Evolutionary conservation across 768 basidiomycete species (phyloP).

Genomic region (Lentinula aciculospora): DNA sequence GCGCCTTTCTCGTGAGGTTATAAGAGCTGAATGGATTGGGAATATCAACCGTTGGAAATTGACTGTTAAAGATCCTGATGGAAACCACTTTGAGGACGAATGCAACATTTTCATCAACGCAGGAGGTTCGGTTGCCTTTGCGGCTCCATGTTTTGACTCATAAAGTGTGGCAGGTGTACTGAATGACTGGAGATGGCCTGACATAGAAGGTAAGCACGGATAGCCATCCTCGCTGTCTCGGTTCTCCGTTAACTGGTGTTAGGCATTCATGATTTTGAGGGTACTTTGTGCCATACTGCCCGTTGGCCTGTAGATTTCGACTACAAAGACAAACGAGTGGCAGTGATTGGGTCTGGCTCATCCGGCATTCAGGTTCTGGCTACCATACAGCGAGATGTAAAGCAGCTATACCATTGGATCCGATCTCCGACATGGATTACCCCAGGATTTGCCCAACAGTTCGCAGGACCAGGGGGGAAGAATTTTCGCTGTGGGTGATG

Average conservation of each 20-base stretch:
- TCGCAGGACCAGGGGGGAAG: conserved; percentile 22
- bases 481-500: conserved; percentile 14
- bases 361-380: conserved; percentile 41
- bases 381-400: conserved; percentile 34
- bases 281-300: conserved; percentile 44
- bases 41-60: conserved; percentile 35
- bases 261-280: conserved; percentile 38
- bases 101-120: conserved; percentile 20
- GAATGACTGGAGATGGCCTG: conserved; percentile 44
- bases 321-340: conserved; percentile 33
- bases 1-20: conserved; percentile 36
- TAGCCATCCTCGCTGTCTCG: neutral
- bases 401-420: conserved; percentile 34
- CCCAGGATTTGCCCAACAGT: conserved; percentile 25
- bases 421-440: conserved; percentile 42
- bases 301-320: conserved; percentile 34
- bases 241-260: neutral
- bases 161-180: conserved; percentile 10
- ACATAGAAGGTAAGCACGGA: conserved; percentile 26
- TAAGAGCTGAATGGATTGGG: conserved; percentile 35
- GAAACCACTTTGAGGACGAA: conserved; percentile 15
- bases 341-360: conserved; percentile 36
- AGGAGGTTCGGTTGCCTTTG: conserved; percentile 11
- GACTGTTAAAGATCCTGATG: conserved; percentile 23
- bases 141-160: neutral